These are phyloP conservation scores for Neurospora sp. DNA, from an alignment of 495 filamentous ascomycete species.

Conservation along the genomic window DNA sequence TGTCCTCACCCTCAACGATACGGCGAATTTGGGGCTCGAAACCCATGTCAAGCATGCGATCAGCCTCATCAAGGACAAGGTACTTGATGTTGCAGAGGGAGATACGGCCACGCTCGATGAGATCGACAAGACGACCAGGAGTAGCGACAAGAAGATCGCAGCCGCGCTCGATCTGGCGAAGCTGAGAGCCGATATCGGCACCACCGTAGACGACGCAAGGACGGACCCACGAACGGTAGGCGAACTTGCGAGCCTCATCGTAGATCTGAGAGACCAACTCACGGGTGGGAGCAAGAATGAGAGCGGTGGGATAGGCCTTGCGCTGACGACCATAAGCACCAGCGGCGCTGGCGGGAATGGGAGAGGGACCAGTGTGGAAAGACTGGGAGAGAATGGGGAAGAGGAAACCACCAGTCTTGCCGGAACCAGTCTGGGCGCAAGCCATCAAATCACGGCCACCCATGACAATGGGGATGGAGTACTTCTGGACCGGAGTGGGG, in stretches of 20 bases:
- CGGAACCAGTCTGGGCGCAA: constrained; percentile 96
- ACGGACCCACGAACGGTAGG: constrained; percentile 96
- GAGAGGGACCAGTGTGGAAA: constrained; percentile 74
- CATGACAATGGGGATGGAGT: constrained; percentile 97
- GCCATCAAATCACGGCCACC: constrained; percentile 95
- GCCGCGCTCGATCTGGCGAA: constrained; percentile 93
- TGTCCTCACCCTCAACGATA: constrained; percentile 96
- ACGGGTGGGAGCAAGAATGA: constrained; percentile 93
- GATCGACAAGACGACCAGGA: constrained; percentile 90
- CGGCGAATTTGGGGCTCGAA: constrained; percentile 99
- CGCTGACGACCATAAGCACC: constrained; percentile 73
- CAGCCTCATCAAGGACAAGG: constrained; percentile 96
- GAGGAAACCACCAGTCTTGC: constrained; percentile 98
- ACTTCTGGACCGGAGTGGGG: constrained; percentile 95
- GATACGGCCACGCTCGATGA: constrained; percentile 97
- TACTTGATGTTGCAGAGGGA: constrained; percentile 97
- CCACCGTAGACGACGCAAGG: constrained; percentile 98
- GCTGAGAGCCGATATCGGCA: constrained; percentile 94
- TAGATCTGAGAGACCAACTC: constrained; percentile 98
- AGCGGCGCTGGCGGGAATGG: constrained; percentile 48
- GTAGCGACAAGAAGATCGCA: constrained; percentile 97
- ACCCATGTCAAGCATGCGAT: constrained; percentile 99
- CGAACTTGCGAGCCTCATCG: constrained; percentile 95
- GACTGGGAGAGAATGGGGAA: constrained; percentile 97
- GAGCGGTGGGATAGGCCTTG: constrained; percentile 90